phyloP scores from a whole-genome alignment of 768 basidiomycete species.

The Obba rivulosa region DNA sequence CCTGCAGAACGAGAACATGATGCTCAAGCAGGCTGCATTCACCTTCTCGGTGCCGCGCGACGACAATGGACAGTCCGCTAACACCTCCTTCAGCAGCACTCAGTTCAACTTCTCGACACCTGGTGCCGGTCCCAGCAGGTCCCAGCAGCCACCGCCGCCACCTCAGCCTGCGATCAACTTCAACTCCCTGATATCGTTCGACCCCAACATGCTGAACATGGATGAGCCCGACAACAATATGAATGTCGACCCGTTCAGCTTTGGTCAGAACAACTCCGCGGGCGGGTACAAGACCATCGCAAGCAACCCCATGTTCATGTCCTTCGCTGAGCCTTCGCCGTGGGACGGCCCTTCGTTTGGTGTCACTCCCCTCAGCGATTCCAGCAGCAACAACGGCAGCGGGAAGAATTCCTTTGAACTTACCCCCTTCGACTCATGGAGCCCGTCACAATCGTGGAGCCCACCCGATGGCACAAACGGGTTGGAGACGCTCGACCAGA shows the following conservation, averaged over 20 bases:
- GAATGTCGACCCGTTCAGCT: constrained; percentile 49
- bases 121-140: constrained; percentile 18
- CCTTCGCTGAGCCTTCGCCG: constrained; percentile 48
- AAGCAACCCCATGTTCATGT: constrained; percentile 80
- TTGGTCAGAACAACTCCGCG: constrained; percentile 43
- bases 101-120: constrained; percentile 23
- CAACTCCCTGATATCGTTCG: constrained; percentile 64
- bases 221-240: constrained; percentile 61
- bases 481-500: constrained; percentile 38
- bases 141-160: constrained; percentile 11
- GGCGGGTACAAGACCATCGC: constrained; percentile 67
- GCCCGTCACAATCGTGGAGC: constrained; percentile 16
- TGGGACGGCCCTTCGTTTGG: constrained; percentile 16
- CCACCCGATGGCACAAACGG: constrained; percentile 25
- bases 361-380: constrained; percentile 9
- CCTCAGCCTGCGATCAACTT: constrained; percentile 27
- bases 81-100: constrained; percentile 10
- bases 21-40: constrained; percentile 76
- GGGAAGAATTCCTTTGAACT: constrained; percentile 7
- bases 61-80: constrained; percentile 12
- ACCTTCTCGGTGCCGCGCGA: constrained; percentile 72
- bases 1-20: constrained; percentile 81
- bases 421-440: constrained; percentile 15
- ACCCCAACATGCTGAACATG: constrained; percentile 59
- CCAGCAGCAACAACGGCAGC: constrained; percentile 6